phyloP scores from a whole-genome alignment of 768 basidiomycete species.

The Chalciporus chontae region DNA sequence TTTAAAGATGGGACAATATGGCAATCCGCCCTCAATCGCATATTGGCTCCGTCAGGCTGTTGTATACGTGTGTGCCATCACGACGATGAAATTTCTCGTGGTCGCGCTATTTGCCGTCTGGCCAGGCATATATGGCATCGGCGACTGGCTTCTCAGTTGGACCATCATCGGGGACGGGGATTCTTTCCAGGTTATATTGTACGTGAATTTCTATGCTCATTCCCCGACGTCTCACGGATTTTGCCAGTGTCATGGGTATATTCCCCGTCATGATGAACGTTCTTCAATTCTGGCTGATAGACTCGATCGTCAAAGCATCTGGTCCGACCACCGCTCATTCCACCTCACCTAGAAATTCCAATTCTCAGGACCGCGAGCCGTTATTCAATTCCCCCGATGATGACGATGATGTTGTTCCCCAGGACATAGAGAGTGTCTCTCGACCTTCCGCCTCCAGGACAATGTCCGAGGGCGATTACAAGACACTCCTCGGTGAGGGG shows the following conservation, averaged over 20 bases:
- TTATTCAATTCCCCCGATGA: slow-evolving; percentile 60
- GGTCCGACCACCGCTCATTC: slow-evolving; percentile 38
- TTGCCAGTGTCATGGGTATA: slow-evolving; percentile 76
- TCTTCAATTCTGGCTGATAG: slow-evolving; percentile 92
- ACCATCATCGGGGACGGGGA: slow-evolving; percentile 59
- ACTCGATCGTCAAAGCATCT: slow-evolving; percentile 85
- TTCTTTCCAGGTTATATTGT: slow-evolving; percentile 77
- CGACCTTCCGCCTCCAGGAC: slow-evolving; percentile 35
- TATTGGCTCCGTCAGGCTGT: slow-evolving; percentile 77
- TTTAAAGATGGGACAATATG: slow-evolving; percentile 86
- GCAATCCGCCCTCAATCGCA: slow-evolving; percentile 68
- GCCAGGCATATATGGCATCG: slow-evolving; percentile 67
- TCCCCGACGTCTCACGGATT: slow-evolving; percentile 5
- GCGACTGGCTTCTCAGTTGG: slow-evolving; percentile 88
- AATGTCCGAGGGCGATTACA: slow-evolving; percentile 24
- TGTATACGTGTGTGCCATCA: slow-evolving; percentile 77
- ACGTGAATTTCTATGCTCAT: slow-evolving; percentile 29
- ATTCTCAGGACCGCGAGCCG: slow-evolving; percentile 53
- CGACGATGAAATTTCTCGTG: slow-evolving; percentile 91
- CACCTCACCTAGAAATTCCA: slow-evolving; percentile 35
- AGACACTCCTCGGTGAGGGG: slow-evolving; percentile 18
- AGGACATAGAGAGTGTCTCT: slow-evolving; percentile 47
- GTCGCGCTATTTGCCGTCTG: slow-evolving; percentile 67
- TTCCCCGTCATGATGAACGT: slow-evolving; percentile 90
- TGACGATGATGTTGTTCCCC: slow-evolving; percentile 32